These are phyloP conservation scores for Obba rivulosa DNA, from an alignment of 768 basidiomycete species.

Conservation along the genomic window DNA sequence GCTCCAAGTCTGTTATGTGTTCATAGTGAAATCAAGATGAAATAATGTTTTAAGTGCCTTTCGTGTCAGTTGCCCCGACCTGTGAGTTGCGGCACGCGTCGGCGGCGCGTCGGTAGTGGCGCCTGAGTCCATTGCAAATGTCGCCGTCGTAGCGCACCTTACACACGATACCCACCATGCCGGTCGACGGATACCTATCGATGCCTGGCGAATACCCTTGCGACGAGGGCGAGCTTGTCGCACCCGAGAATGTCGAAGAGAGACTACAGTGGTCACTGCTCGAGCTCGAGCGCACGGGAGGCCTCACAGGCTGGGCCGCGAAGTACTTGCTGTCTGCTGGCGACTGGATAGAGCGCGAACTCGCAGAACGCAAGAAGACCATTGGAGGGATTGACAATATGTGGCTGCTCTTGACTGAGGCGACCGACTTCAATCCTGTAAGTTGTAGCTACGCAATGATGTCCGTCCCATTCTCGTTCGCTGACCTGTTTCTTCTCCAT, in stretches of 20 bases:
- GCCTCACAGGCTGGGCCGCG: conserved; percentile 7
- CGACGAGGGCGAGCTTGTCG: neutral
- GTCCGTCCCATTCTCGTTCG: neutral
- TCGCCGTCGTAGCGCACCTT: no score
- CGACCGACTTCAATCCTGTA: conserved; percentile 20
- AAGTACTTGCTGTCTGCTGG: conserved; percentile 3
- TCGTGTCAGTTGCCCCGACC: no score
- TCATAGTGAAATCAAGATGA: no score
- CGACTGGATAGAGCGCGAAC: conserved; percentile 10
- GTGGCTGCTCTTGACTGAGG: conserved; percentile 16
- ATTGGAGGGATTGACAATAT: conserved; percentile 21
- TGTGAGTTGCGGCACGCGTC: no score
- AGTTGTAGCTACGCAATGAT: neutral
- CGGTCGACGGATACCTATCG: no score
- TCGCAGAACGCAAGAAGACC: conserved; percentile 11
- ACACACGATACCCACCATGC: no score
- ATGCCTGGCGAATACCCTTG: no score
- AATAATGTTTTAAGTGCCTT: no score
- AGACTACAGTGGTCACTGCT: conserved; percentile 11
- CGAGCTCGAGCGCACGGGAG: conserved; percentile 6
- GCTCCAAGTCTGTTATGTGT: no score
- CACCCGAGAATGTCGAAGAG: conserved; percentile 8
- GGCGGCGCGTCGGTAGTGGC: no score
- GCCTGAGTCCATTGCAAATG: no score
- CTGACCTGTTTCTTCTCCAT: no score